phyloP scores from a whole-genome alignment of 1,284 basidiomycete genomes.

The Tremellales sp. region DNA sequence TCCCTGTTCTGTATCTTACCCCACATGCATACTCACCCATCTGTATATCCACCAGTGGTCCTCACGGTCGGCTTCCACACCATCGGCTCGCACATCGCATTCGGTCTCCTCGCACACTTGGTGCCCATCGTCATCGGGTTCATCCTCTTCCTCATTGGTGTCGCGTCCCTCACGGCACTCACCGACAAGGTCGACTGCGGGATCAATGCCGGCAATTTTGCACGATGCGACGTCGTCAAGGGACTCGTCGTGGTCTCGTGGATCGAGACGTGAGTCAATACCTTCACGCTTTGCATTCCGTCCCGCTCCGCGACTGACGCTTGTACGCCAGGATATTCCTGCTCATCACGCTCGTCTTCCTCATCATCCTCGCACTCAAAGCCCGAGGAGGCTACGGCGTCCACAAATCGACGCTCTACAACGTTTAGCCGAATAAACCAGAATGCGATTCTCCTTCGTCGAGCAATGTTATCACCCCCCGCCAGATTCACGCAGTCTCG shows the following conservation, averaged over 20 bases:
- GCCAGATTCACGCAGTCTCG: no score
- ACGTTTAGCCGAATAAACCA: slow-evolving; percentile 31
- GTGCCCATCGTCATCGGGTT: slow-evolving; percentile 42
- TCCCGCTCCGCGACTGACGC: neutral
- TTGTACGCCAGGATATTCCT: slow-evolving; percentile 23
- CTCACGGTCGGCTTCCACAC: slow-evolving; percentile 45
- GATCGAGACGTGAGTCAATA: slow-evolving; percentile 44
- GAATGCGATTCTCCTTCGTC: no score
- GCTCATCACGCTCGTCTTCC: slow-evolving; percentile 38
- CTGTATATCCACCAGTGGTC: slow-evolving; percentile 31
- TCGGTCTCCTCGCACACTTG: slow-evolving; percentile 48
- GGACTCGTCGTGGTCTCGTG: slow-evolving; percentile 45
- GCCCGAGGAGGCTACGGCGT: slow-evolving; percentile 44
- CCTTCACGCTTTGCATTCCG: neutral
- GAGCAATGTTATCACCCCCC: no score
- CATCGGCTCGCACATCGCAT: slow-evolving; percentile 33
- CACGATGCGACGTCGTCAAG: slow-evolving; percentile 45
- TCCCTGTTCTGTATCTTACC: slow-evolving; percentile 8
- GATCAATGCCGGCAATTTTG: slow-evolving; percentile 27
- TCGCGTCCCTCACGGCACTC: slow-evolving; percentile 44
- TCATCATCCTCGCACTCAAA: slow-evolving; percentile 41
- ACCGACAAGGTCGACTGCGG: slow-evolving; percentile 43
- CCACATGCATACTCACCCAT: neutral
- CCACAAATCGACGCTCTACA: slow-evolving; percentile 35
- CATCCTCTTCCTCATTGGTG: slow-evolving; percentile 49